Evolutionary conservation across 2,329 filamentous ascomycete species (phyloP).

Genomic region (Teratosphaeriaceae sp.): DNA sequence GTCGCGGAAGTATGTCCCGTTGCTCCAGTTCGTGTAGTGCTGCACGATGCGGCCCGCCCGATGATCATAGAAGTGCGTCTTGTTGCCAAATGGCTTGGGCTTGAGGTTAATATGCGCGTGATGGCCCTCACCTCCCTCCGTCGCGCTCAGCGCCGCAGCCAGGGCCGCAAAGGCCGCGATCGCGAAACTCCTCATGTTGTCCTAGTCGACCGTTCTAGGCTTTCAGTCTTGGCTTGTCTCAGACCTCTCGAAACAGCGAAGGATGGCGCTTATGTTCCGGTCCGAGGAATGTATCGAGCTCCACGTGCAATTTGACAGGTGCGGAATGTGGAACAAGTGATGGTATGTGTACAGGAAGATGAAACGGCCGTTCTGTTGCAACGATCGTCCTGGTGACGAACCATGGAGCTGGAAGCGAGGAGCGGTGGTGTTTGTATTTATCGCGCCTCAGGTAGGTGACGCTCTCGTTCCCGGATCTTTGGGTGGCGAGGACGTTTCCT

Average conservation of each 20-base stretch:
- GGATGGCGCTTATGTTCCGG: neutral
- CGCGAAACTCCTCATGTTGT: slow-evolving; percentile 18
- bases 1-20: slow-evolving; percentile 21
- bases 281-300: slow-evolving; percentile 11
- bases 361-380: neutral
- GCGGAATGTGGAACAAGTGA: slow-evolving; percentile 1
- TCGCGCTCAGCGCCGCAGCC: slow-evolving; percentile 12
- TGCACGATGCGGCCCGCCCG: slow-evolving; percentile 22
- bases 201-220: slow-evolving; percentile 6
- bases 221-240: slow-evolving; percentile 9
- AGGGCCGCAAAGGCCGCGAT: slow-evolving; percentile 16
- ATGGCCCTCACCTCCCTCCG: neutral
- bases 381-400: neutral
- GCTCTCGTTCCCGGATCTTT: slow-evolving; percentile 1
- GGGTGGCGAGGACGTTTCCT: slow-evolving; percentile 13
- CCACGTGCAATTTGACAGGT: slow-evolving; percentile 6
- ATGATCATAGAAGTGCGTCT: slow-evolving; percentile 19
- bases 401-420: neutral
- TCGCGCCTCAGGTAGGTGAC: neutral
- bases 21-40: slow-evolving; percentile 28
- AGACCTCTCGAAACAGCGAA: slow-evolving; percentile 2
- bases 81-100: slow-evolving; percentile 7
- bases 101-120: neutral
- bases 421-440: slow-evolving; percentile 1
- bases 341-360: slow-evolving; percentile 1